Evolutionary conservation across 2,329 filamentous ascomycete species (phyloP), one percentile per base, ranked within the genome.

Genomic region (Monilinia fructigena): DNA sequence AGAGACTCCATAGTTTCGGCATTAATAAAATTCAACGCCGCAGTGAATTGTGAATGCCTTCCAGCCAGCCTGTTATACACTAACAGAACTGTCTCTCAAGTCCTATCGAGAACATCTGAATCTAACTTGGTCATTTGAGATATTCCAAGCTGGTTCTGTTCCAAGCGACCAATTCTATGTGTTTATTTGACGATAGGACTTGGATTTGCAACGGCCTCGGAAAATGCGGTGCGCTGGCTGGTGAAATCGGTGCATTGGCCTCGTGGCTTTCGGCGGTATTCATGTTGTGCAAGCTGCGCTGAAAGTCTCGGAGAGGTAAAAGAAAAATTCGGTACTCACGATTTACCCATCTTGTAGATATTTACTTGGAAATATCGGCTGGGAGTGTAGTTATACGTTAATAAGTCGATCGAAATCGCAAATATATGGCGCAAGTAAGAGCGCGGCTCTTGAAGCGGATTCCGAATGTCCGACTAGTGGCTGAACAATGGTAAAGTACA

Each of bases 281-380:
- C 52, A 64, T 52, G 53, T 58, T 64, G 53, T 55, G 48, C 53
- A 48, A 55, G 40, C 45, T 55, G 54, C 50, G 45, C 59, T 67
- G 38, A 31, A 61, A 47, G 47, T 55, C 16, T 47, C 40, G 40
- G 42, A 64, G 45, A 60, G 26, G 53, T 14, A 31, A 42, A 42
- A 56, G 48, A 45, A 48, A 42, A 61, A 61, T 38, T 14, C 53
- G 56, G 53, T 65, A 58, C 70, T 50, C 50, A 69, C 60, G 61
- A 67, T 68, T 67, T 67, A 54, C 66, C 66, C 66, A 67, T 67
- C 63, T 67, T 62, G 23, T 53, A 58, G n/a, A 26, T 65, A 63
- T 28, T 28, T 45, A 23, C 42, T 53, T 31, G 31, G 16, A 16
- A 48, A 10, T 63, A 23, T 10, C 31, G 52, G 48, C 35, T 45